phyloP scores from a whole-genome alignment of 352 stramenopile species.

The Pythium coloratum region DNA sequence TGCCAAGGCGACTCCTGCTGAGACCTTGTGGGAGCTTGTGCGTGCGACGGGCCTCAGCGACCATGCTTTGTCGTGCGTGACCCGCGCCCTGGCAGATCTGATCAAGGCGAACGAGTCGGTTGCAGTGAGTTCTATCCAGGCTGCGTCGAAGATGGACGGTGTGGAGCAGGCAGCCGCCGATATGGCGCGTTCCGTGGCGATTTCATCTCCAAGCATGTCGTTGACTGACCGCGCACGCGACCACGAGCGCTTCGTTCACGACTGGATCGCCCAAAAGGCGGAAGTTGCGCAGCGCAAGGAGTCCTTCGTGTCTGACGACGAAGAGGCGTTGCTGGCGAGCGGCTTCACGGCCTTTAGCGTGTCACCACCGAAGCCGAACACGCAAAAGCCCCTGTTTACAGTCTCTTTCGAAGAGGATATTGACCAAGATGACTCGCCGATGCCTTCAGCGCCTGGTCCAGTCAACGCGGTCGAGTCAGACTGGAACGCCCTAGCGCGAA shows the following conservation, averaged over 20 bases:
- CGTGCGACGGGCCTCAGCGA: slow-evolving; percentile 46
- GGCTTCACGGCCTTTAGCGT: slow-evolving; percentile 19
- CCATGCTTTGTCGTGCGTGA: slow-evolving; percentile 26
- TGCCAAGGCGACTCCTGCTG: slow-evolving; percentile 53
- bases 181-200: background rate
- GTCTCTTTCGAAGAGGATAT: slow-evolving; percentile 18
- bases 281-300: background rate
- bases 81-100: slow-evolving; percentile 28
- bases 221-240: background rate
- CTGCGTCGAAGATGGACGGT: slow-evolving; percentile 9
- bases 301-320: background rate
- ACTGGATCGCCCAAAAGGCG: slow-evolving; percentile 5
- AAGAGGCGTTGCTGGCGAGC: slow-evolving; percentile 19
- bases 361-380: background rate
- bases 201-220: background rate
- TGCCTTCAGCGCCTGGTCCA: background rate
- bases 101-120: slow-evolving; percentile 50
- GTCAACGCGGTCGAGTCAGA: slow-evolving; percentile 8
- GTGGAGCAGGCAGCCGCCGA: background rate
- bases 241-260: background rate
- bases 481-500: slow-evolving; percentile 10
- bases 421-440: slow-evolving; percentile 10
- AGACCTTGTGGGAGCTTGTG: slow-evolving; percentile 62
- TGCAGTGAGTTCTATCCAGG: slow-evolving; percentile 17
- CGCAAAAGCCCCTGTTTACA: background rate